phyloP scores from a whole-genome alignment of 371 early-diverging fungal genomes.

The Coemansia sp. region DNA sequence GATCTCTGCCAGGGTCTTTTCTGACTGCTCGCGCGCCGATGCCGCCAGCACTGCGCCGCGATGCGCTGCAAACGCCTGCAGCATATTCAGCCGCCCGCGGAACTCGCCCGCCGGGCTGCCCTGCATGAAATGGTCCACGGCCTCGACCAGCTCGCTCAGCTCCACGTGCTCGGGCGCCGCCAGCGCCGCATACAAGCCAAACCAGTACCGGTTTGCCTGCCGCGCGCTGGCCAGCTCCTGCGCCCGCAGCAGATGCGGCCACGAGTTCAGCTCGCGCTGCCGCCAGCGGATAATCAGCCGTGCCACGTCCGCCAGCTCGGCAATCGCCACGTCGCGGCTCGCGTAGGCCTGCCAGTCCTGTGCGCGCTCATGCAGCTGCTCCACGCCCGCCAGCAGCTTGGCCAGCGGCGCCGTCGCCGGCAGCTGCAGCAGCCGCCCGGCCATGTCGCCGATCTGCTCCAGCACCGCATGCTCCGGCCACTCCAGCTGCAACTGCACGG shows the following conservation, averaged over 20 bases:
- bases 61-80: conserved; percentile 73
- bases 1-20: neutral
- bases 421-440: conserved; percentile 71
- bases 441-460: conserved; percentile 67
- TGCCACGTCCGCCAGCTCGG: conserved; percentile 70
- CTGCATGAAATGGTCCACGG: conserved; percentile 73
- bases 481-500: conserved; percentile 63
- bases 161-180: conserved; percentile 11
- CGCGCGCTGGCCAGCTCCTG: conserved; percentile 72
- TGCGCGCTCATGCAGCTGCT: conserved; percentile 80
- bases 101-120: conserved; percentile 83
- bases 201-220: conserved; percentile 81
- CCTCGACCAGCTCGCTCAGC: conserved; percentile 12
- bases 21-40: neutral
- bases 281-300: conserved; percentile 85
- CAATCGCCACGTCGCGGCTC: conserved; percentile 75
- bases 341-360: conserved; percentile 96
- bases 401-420: conserved; percentile 82
- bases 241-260: conserved; percentile 82
- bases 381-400: conserved; percentile 87
- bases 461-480: conserved; percentile 95
- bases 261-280: conserved; percentile 85
- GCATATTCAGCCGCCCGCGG: conserved; percentile 70
- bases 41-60: conserved; percentile 33
- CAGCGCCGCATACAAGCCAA: conserved; percentile 69